Evolutionary conservation across 805 yeast species (phyloP), one percentile per base, ranked within the genome.

Genomic region (Spathaspora sp.): DNA sequence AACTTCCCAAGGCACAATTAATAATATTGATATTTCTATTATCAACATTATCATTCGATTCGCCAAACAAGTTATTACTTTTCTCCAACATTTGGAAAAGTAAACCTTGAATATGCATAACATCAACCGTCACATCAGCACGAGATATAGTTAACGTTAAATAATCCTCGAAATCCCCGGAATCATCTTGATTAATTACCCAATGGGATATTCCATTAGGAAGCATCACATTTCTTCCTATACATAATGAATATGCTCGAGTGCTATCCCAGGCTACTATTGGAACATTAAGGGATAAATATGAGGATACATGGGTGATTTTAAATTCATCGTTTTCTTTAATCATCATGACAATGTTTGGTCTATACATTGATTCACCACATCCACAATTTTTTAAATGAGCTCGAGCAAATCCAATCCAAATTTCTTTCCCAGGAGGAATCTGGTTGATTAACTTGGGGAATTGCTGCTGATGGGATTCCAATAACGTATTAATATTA

Each of bases 361-460:
- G 76, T 32, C 77, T 57, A 55, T 72, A 72, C 58, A 70, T 62
- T 26, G 58, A 60, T 11, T 51, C 49, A 17, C 75, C 73, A 57
- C 77, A 72, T 1, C 76, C 76, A 59, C 77, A 72, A 2, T 51
- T 50, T 16, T 55, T 50, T 17, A 72, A 49, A 49, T 72, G 76
- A 5, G 76, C 75, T 45, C 77, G 55, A 7, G 76, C 74, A 50
- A 72, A 66, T 1, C 75, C 74, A 2, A 69, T 48, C 73, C 72
- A 71, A 6, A 72, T 58, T 50, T 71, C 74, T 42, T 71, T 49
- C 1, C 60, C 60, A 16, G 44, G 44, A 9, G 67, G 65, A 1
- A 68, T 55, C 26, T 51, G 26, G 3, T 50, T 42, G 2, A 50
- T 11, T 11, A 59, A 45, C 4, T 49, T 54, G 29, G 52, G 57